Base-by-base conservation (phyloP, 2,329 filamentous ascomycete species). In the Penicillium sp. region DNA sequence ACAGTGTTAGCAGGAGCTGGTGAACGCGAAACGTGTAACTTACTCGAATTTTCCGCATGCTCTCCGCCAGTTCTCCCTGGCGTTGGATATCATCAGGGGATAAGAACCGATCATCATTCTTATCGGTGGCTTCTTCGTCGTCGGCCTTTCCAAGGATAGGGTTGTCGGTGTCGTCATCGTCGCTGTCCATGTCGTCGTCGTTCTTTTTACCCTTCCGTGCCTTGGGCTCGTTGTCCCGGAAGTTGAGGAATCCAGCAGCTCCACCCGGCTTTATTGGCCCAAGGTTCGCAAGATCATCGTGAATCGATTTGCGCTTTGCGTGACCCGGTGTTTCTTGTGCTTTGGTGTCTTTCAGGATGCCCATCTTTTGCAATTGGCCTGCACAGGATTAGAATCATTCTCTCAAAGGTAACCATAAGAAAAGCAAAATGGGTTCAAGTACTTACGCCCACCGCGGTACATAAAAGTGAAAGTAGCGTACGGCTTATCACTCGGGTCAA, bases 381-480 rank as follows among this genome's bases (percentile, higher is more conserved):
- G 42, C 40, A 55, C 4, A 48, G n/a, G 3, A 36, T 52, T 52
- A 54, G 38, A 22, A 13, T 1, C 5, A 22, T 42, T n/a, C 7
- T 11, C 6, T 5, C 7, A n/a, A 4, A 4, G n/a, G 13, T n/a
- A n/a, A n/a, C 16, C 6, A n/a, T 13, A 3, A n/a, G 14, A 14
- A 34, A 34, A 34, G 31, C 8, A 34, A 11, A n/a, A n/a, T 14
- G 14, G 24, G 36, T 2, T 8, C 5, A 9, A 32, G 42, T 39
- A 85, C 91, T 80, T 80, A 95, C 93, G 88, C 71, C 96, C 90
- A 72, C 94, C 94, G 57, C 94, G 86, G 72, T 99, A 99, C 76
- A 97, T 91, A 73, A 99, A 99, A 27, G 95, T 97, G 73, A 99
- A 99, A 8, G 90, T 88, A 4, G 94, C 94, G 75, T 96, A 99